Evolutionary conservation across 306 rosid genomes (phyloP).

Genomic region (Abrus precatorius): DNA sequence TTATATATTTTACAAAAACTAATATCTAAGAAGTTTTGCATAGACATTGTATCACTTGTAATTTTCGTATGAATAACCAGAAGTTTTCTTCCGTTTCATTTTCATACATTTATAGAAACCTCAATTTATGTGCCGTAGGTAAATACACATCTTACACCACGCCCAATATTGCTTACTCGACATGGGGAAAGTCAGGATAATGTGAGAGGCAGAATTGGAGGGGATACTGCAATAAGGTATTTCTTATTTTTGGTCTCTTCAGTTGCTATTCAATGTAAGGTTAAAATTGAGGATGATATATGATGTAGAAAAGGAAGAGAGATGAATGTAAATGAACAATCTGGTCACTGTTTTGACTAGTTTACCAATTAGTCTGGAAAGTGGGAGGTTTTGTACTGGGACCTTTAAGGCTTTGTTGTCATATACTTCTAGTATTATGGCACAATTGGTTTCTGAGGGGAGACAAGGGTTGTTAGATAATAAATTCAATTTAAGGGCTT

Average conservation of each 20-base stretch:
- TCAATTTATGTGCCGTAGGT: constrained; percentile 64
- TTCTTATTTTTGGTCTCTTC: constrained; percentile 28
- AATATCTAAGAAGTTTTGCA: neutral
- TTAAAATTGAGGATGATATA: constrained; percentile 29
- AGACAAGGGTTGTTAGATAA: constrained; percentile 8
- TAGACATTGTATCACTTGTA: neutral
- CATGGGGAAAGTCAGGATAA: constrained; percentile 99
- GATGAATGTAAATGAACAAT: constrained; percentile 31
- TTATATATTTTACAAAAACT: neutral
- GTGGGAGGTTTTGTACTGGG: neutral
- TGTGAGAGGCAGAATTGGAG: constrained; percentile 96
- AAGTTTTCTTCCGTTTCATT: constrained; percentile 21
- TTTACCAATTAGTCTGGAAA: neutral
- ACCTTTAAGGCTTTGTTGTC: neutral
- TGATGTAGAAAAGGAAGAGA: constrained; percentile 20
- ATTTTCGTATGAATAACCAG: constrained; percentile 32
- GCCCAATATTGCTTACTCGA: constrained; percentile 96
- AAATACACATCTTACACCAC: constrained; percentile 97
- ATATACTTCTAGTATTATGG: constrained; percentile 1
- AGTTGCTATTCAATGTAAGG: constrained; percentile 14
- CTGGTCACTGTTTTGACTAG: constrained; percentile 20
- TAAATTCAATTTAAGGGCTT: constrained; percentile 7
- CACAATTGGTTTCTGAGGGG: constrained; percentile 25
- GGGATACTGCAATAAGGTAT: constrained; percentile 87
- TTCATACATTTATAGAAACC: constrained; percentile 37